Percentiles rank a stretch among this genome's conserved stretches.
Evolutionary conservation across 2,329 filamentous ascomycete species (phyloP).

Genomic region (Cercospora sp.): DNA sequence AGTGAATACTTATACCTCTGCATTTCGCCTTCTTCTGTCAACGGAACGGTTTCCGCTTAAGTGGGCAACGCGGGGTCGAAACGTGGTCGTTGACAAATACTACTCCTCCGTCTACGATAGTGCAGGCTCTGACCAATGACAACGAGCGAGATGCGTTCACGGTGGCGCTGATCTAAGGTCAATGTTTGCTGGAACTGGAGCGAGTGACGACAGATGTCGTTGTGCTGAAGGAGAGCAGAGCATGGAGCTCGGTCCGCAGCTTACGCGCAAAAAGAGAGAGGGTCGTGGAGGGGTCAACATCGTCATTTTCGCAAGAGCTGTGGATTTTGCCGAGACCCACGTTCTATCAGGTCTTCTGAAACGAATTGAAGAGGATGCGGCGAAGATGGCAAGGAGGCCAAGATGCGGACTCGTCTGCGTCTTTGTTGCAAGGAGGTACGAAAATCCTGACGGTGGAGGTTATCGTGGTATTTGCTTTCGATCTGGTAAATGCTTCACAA

Average conservation of each 20-base stretch:
- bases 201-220: not conserved
- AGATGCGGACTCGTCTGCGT: not conserved
- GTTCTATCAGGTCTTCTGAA: not conserved
- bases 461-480: not conserved
- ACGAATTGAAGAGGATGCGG: not conserved
- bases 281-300: slow-evolving; percentile 7
- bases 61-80: not conserved
- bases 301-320: slow-evolving; percentile 1
- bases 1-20: slow-evolving; percentile 5
- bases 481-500: no score
- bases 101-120: not conserved
- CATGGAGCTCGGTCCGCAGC: not conserved
- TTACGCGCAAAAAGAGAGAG: not conserved
- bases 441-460: not conserved
- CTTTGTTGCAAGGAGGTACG: not conserved
- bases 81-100: slow-evolving; percentile 11
- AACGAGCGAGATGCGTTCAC: not conserved
- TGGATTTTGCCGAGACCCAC: not conserved
- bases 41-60: not conserved
- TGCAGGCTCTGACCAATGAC: not conserved
- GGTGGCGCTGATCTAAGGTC: slow-evolving; percentile 10
- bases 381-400: not conserved
- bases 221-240: not conserved
- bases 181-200: not conserved
- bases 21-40: not conserved